A percentile compares a stretch with the other conserved stretches of the same genome.
Conservation (phyloP, 192 early-diverging fungal species). For the Oehlia diaphana region DNA sequence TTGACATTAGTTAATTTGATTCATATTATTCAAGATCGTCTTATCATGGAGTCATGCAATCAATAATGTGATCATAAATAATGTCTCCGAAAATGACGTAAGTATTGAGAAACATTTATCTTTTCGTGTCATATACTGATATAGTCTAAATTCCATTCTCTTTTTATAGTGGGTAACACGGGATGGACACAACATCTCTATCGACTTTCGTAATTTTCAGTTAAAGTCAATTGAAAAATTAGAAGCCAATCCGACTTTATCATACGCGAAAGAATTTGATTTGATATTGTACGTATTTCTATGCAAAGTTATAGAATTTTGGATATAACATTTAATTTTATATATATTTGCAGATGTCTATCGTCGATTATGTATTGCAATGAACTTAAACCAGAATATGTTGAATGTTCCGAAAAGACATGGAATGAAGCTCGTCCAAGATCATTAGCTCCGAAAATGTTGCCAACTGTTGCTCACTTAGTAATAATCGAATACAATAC, state of each 20-base stretch:
- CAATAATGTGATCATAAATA: neutral
- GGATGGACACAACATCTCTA: constrained; percentile 6
- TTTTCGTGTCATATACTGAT: constrained; percentile 2
- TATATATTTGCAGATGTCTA: constrained; percentile 14
- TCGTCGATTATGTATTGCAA: constrained; percentile 23
- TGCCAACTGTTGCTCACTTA: neutral
- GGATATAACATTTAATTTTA: constrained; percentile 19
- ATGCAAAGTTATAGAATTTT: constrained; percentile 14
- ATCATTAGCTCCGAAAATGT: neutral
- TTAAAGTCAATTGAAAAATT: neutral
- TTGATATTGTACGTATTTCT: constrained; percentile 6
- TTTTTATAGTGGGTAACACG: constrained; percentile 23
- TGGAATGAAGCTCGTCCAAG: constrained; percentile 7
- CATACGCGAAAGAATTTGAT: constrained; percentile 21
- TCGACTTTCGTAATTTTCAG: constrained; percentile 18
- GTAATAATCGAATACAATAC: constrained; percentile 13
- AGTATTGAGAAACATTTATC: constrained; percentile 15
- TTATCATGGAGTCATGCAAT: constrained; percentile 8
- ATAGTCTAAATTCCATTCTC: constrained; percentile 4
- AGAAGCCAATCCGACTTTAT: constrained; percentile 11
- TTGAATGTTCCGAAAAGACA: constrained; percentile 9
- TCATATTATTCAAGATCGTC: constrained; percentile 15
- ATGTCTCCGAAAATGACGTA: constrained; percentile 19
- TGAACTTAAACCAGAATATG: constrained; percentile 10
- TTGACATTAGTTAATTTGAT: constrained; percentile 17